Conservation (phyloP, 192 early-diverging fungal species). For the Coemansia sp. region DNA sequence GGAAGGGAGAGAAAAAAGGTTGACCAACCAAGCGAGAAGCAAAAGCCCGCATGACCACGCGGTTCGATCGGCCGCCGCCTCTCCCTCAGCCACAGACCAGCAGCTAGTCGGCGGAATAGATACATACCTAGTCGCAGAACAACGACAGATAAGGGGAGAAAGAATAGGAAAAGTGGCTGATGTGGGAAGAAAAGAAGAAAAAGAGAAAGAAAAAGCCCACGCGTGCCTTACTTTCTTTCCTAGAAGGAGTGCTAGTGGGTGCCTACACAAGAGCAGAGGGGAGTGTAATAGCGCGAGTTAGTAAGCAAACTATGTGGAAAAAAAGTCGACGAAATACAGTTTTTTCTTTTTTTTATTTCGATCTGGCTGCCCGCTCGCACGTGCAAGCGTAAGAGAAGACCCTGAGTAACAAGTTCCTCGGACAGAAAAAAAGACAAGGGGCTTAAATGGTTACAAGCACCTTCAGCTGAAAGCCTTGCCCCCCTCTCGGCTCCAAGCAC, state of each 20-base stretch:
- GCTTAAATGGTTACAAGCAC: slow-evolving; percentile 5
- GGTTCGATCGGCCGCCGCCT: not conserved
- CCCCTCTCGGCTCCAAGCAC: not conserved
- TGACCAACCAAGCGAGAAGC: not conserved
- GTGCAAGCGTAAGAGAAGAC: not conserved
- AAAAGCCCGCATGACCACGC: no score
- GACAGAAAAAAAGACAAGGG: not conserved
- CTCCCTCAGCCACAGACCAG: not conserved
- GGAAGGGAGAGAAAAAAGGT: not conserved
- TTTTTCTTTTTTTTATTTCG: slow-evolving; percentile 5
- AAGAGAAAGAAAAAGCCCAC: not conserved
- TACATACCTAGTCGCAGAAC: not conserved
- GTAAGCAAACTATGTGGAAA: not conserved
- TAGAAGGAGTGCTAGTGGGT: not conserved
- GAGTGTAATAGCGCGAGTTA: not conserved
- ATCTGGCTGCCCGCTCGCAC: no score
- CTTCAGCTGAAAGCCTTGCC: slow-evolving; percentile 12
- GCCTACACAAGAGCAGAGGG: not conserved
- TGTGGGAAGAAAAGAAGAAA: not conserved
- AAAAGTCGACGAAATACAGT: no score
- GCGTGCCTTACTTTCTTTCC: not conserved
- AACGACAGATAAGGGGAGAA: not conserved
- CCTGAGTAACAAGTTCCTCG: not conserved
- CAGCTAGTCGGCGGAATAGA: not conserved
- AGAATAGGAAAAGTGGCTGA: not conserved